phyloP scores from a whole-genome alignment of 768 basidiomycete genomes.

The Candolleomyces efflorescens region DNA sequence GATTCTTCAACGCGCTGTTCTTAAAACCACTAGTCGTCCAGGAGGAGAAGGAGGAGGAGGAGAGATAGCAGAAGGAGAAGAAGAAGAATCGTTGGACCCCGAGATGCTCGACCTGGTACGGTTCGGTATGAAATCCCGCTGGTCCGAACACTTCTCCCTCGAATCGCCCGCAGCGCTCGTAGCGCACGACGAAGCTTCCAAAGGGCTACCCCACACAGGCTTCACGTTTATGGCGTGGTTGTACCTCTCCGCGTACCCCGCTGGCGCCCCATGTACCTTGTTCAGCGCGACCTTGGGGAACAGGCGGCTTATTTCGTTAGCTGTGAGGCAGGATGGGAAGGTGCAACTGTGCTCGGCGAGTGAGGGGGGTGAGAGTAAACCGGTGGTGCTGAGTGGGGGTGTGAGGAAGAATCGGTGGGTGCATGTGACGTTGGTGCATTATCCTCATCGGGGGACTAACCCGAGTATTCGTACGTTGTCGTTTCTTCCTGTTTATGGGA shows the following conservation, averaged over 20 bases:
- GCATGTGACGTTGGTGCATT: constrained; percentile 64
- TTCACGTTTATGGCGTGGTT: constrained; percentile 71
- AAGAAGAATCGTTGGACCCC: constrained; percentile 47
- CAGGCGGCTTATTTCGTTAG: constrained; percentile 37
- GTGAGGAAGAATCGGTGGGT: constrained; percentile 64
- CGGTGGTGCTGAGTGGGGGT: constrained; percentile 39
- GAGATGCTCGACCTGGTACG: constrained; percentile 71
- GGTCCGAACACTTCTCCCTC: constrained; percentile 77
- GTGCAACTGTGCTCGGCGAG: constrained; percentile 44
- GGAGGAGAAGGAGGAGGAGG: too few species aligned
- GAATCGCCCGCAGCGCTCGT: constrained; percentile 51
- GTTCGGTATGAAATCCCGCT: constrained; percentile 66
- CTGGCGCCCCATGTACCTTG: constrained; percentile 25
- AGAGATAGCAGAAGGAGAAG: too few species aligned
- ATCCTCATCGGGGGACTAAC: constrained; percentile 50
- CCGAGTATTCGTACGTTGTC: constrained; percentile 55
- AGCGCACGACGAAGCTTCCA: constrained; percentile 35
- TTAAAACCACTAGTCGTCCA: too few species aligned
- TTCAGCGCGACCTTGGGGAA: constrained; percentile 31
- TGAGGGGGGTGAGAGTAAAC: constrained; percentile 26
- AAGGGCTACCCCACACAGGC: constrained; percentile 55
- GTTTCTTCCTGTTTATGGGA: not conserved
- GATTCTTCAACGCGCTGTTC: constrained; percentile 57
- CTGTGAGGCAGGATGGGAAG: constrained; percentile 50
- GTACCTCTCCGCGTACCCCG: constrained; percentile 40